These are phyloP conservation scores for Penicillium sp. DNA, from an alignment of 2,329 filamentous ascomycete genomes.

Conservation along the genomic window DNA sequence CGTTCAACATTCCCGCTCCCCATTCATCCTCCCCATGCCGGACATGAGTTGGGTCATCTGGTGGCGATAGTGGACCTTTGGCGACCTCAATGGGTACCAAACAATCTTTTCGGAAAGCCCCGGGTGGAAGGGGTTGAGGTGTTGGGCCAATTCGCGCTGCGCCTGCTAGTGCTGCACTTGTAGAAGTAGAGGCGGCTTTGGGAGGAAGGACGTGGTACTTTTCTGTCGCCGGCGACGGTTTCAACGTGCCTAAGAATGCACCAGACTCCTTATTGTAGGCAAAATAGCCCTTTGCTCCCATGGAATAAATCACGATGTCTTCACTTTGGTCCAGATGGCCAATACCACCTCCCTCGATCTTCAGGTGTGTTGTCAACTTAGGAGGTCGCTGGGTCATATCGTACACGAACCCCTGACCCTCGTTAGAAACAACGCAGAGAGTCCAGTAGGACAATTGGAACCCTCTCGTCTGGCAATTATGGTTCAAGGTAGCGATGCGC, in stretches of 20 bases:
- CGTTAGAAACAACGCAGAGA: constrained; percentile 40
- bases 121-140: constrained; percentile 13
- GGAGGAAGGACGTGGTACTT: constrained; percentile 31
- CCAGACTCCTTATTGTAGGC: constrained; percentile 37
- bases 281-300: constrained; percentile 38
- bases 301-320: constrained; percentile 39
- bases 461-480: constrained; percentile 39
- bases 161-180: constrained; percentile 15
- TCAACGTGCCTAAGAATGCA: constrained; percentile 31
- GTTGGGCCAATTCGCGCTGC: constrained; percentile 19
- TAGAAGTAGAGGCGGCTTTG: constrained; percentile 14
- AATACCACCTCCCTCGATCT: constrained; percentile 36
- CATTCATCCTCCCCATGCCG: constrained; percentile 38
- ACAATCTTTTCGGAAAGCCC: constrained; percentile 19
- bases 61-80: constrained; percentile 22
- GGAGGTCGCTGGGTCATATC: constrained; percentile 35
- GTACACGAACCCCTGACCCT: constrained; percentile 41
- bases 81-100: constrained; percentile 23
- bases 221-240: constrained; percentile 28
- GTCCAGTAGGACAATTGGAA: constrained; percentile 40
- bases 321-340: constrained; percentile 40
- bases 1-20: constrained; percentile 41
- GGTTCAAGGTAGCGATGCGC: constrained; percentile 34
- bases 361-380: constrained; percentile 27
- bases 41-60: constrained; percentile 19